Conservation (phyloP, 495 filamentous ascomycete genomes). For the Letharia columbiana region DNA sequence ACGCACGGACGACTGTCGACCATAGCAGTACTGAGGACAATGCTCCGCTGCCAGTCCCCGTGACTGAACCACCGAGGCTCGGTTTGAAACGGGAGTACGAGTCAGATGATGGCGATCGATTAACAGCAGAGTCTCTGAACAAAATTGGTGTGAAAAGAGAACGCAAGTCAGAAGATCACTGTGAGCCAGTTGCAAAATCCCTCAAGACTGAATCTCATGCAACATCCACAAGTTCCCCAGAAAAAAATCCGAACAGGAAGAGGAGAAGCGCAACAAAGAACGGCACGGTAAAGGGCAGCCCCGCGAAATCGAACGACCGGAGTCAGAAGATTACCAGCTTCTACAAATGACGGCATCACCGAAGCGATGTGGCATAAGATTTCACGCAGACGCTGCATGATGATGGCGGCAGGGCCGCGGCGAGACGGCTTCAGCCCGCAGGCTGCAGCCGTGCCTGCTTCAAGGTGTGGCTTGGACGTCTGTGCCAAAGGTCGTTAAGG, state of each 20-base stretch:
- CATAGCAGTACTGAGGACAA: slow-evolving; percentile 41
- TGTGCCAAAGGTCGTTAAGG: background rate
- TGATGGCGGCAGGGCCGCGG: slow-evolving; percentile 20
- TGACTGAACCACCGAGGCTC: slow-evolving; percentile 12
- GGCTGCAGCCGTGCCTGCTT: slow-evolving; percentile 2
- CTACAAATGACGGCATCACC: slow-evolving; percentile 40
- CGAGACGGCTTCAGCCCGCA: slow-evolving; percentile 5
- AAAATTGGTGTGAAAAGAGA: slow-evolving; percentile 50
- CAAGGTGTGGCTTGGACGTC: background rate
- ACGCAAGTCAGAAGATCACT: slow-evolving; percentile 32
- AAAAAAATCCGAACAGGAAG: slow-evolving; percentile 38
- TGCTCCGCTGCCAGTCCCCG: slow-evolving; percentile 36
- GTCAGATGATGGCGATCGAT: slow-evolving; percentile 25
- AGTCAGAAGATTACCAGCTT: slow-evolving; percentile 81
- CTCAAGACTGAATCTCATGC: slow-evolving; percentile 16
- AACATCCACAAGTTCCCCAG: slow-evolving; percentile 29
- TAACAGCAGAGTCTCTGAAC: slow-evolving; percentile 10
- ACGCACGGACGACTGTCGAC: slow-evolving; percentile 36
- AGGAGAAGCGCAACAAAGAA: slow-evolving; percentile 44
- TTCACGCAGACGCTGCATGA: slow-evolving; percentile 14
- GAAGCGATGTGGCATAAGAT: slow-evolving; percentile 7
- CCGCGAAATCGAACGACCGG: slow-evolving; percentile 46
- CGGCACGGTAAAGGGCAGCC: slow-evolving; percentile 34
- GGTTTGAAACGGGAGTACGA: slow-evolving; percentile 53
- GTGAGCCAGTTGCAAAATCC: slow-evolving; percentile 19